A percentile compares a stretch with the other conserved stretches of the same genome.
Conservation (phyloP, 176 grass and related monocot species). For the Aegilops longissima region DNA sequence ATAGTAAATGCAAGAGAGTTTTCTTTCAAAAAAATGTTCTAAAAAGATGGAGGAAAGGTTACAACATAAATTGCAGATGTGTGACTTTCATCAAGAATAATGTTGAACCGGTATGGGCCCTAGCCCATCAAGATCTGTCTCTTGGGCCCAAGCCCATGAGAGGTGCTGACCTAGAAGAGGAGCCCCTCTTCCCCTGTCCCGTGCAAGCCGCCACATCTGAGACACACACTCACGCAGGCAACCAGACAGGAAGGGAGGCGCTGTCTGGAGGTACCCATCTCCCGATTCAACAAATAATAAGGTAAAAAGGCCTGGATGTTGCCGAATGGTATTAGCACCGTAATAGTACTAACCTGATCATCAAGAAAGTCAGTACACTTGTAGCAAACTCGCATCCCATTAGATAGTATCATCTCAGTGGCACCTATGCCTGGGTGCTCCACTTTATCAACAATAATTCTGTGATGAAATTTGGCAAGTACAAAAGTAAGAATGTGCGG, state of each 20-base stretch:
- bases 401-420: slow-evolving; percentile 95
- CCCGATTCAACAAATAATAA: background rate
- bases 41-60: slow-evolving; percentile 7
- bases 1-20: background rate
- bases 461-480: slow-evolving; percentile 36
- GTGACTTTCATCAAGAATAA: background rate
- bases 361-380: slow-evolving; percentile 99
- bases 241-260: no score
- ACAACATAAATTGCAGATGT: background rate
- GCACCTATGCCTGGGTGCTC: slow-evolving; percentile 79
- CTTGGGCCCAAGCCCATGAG: no score
- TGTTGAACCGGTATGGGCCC: no score
- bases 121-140: no score
- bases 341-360: slow-evolving; percentile 78
- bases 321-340: background rate
- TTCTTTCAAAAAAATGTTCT: background rate
- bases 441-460: slow-evolving; percentile 79
- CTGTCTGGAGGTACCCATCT: no score
- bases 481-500: slow-evolving; percentile 3
- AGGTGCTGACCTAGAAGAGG: no score
- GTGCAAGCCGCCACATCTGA: no score
- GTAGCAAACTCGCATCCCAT: slow-evolving; percentile 96
- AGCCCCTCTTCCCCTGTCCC: no score
- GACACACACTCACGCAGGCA: no score
- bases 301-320: slow-evolving; percentile 10